These are phyloP conservation scores for Sinapis alba DNA, from an alignment of 441 rosid genomes.

Conservation along the genomic window DNA sequence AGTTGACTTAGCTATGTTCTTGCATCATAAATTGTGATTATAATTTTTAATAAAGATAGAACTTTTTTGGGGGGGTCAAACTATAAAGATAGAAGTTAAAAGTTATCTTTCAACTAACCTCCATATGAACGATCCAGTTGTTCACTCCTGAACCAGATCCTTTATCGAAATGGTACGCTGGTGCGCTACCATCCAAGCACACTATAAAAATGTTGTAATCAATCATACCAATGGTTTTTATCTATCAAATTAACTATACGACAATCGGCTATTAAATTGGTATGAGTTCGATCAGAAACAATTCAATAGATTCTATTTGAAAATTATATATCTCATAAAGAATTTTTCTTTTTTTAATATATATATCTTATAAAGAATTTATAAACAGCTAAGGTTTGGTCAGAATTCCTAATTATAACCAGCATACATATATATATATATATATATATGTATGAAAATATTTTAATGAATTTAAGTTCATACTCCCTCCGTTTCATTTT, in stretches of 20 bases:
- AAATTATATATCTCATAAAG: not conserved
- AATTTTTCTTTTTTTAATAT: no score
- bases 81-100: not conserved
- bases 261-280: not conserved
- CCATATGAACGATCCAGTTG: slow-evolving; percentile 74
- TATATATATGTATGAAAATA: not conserved
- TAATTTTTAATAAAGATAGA: not conserved
- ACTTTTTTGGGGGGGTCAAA: no score
- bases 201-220: slow-evolving; percentile 38
- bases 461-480: not conserved
- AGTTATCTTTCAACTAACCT: slow-evolving; percentile 45
- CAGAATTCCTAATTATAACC: not conserved
- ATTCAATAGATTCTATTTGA: not conserved
- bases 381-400: not conserved
- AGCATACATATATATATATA: not conserved
- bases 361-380: not conserved
- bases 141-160: slow-evolving; percentile 67
- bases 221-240: not conserved
- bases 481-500: no score
- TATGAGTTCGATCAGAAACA: not conserved
- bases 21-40: not conserved
- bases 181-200: slow-evolving; percentile 79
- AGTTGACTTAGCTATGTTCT: not conserved
- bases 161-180: slow-evolving; percentile 68
- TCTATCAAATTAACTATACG: not conserved